A percentile compares a stretch with the other conserved stretches of the same genome.
phyloP scores from a whole-genome alignment of 306 rosid genomes.

The Gillenia trifoliata region DNA sequence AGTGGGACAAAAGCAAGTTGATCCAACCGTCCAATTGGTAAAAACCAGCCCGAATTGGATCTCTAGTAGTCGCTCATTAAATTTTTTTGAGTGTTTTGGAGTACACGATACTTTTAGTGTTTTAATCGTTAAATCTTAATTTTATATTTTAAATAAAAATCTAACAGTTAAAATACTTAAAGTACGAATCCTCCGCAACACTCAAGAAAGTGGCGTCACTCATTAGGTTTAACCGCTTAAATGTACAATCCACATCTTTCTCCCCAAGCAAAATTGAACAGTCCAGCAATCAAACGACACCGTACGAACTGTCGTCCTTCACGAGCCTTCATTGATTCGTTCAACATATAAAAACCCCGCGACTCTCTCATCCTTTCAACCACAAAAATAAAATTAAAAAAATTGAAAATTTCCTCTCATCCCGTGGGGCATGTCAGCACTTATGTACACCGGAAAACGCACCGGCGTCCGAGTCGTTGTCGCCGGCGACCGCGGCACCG shows the following conservation, averaged over 20 bases:
- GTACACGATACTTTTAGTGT: no score
- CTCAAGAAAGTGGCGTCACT: no score
- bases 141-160: no score
- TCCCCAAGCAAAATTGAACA: background rate
- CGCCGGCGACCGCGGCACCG: conserved; percentile 59
- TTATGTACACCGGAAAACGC: conserved; percentile 6
- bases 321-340: background rate
- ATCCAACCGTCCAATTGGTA: no score
- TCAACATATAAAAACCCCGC: background rate
- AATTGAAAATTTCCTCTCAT: no score
- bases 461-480: conserved; percentile 64
- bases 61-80: no score
- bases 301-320: background rate
- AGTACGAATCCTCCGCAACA: no score
- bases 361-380: background rate
- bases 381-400: background rate
- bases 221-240: no score
- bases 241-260: background rate
- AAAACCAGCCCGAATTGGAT: no score
- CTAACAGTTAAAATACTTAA: no score
- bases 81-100: no score
- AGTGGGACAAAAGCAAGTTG: rapidly evolving
- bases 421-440: background rate
- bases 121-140: no score
- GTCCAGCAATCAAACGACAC: background rate